A percentile compares a stretch with the other conserved stretches of the same genome.
These are phyloP conservation scores for Neurospora tetrasperma DNA, from an alignment of 495 filamentous ascomycete species.

Conservation along the genomic window DNA sequence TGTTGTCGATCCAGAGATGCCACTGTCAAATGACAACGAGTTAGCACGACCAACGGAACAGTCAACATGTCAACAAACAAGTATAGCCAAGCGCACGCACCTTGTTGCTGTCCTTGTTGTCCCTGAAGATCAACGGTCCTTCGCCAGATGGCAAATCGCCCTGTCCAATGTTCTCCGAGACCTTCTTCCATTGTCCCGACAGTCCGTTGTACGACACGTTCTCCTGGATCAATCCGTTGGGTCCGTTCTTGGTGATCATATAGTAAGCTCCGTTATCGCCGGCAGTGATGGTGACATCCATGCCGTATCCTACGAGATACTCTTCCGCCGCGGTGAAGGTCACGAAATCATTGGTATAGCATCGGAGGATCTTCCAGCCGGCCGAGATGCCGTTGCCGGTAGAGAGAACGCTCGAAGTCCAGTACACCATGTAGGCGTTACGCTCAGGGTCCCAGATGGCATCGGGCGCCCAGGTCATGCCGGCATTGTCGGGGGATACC, in stretches of 20 bases:
- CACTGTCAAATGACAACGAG: background rate
- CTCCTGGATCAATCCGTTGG: slow-evolving; percentile 2
- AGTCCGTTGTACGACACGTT: background rate
- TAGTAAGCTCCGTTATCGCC: background rate
- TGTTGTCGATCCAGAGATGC: slow-evolving; percentile 6
- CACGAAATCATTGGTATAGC: background rate
- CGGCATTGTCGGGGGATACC: slow-evolving; percentile 1
- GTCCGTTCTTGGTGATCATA: slow-evolving; percentile 4
- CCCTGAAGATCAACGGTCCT: slow-evolving; percentile 5
- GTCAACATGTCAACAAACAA: background rate
- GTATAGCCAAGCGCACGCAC: background rate
- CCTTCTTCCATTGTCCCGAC: slow-evolving; percentile 1
- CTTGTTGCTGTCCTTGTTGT: slow-evolving; percentile 1
- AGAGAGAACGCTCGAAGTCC: background rate
- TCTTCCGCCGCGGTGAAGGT: background rate
- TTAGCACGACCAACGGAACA: background rate
- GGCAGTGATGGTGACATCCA: background rate
- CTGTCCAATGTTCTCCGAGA: slow-evolving; percentile 1
- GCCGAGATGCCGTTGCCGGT: background rate
- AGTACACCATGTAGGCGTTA: slow-evolving; percentile 1
- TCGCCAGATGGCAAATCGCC: slow-evolving; percentile 1
- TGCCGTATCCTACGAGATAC: background rate
- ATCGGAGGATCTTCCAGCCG: background rate
- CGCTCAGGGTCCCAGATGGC: slow-evolving; percentile 3
- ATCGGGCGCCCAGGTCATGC: slow-evolving; percentile 4